Base-by-base conservation (phyloP, 2,329 filamentous ascomycete species). In the Fusarium albosuccineum region DNA sequence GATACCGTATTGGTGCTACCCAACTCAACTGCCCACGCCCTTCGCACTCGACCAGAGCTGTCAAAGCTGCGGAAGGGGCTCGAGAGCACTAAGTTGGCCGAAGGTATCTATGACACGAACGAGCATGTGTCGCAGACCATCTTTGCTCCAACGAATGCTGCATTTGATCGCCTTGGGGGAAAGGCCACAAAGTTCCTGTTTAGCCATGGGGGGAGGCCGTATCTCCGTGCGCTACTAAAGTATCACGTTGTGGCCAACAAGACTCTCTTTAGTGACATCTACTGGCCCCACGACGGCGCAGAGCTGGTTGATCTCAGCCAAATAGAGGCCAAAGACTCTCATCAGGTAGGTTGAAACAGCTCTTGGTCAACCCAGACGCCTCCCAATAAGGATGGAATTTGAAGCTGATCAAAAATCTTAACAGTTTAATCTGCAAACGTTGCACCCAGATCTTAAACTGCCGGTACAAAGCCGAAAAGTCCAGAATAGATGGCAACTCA, bases 61-160 rank as follows among this genome's bases (percentile, higher is more conserved):
- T 57, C 45, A 57, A 57, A 9, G 9, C 13, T 57, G 3, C 54
- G 37, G 5, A 16, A 30, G 1, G 54, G 45, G 0, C 39, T 57
- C 3, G 54, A 48, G 27, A 8, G 9, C 1, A 27, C 54, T 4
- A 50, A 42, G 9, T n/a, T 57, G 13, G 33, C 54, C 11, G 17
- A 50, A 27, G 8, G 6, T 4, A 50, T 57, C 9, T 51, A 57
- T 5, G 46, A 57, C 5, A 57, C 55, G 7, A 57, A 57, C 9
- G 36, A 45, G 3, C 55, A 57, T 10, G 22, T 57, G 5, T 57
- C 55, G n/a, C 55, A 57, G 17, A 57, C 55, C 1, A 29, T 57
- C 14, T 57, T 57, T 44, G 55, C 55, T n/a, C 55, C 55, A 36
- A 57, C 45, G 1, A 37, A 57, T 51, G 39, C 45, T 8, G 55